Base-by-base conservation (phyloP, 306 rosid genomes). In the Hylodesmum podocarpum region DNA sequence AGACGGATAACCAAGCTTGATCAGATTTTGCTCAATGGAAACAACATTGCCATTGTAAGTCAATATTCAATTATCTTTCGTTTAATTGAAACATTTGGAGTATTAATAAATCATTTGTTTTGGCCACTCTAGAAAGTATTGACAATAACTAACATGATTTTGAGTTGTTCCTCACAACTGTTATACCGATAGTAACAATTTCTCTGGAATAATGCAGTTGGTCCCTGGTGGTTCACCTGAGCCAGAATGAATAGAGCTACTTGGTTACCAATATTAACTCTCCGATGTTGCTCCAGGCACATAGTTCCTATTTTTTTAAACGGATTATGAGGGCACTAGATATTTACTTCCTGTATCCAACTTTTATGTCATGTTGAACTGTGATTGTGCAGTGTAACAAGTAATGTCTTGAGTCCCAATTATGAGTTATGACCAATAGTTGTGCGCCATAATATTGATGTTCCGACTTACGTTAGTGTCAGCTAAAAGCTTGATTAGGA, bases 1-100 rank as follows among this genome's bases (percentile, higher is more conserved):
- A 92, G 96, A 80, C 86, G 97, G 81, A 92, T 95, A 83, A 95
- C 99, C 66, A 95, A 95, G 86, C 93, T 95, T 71, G 99, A 95
- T 70, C 99, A 95, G 88, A 95, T 95, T 80, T 84, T 95, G 78
- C 96, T 95, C 53, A 92, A 92, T 21, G 97, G 98, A 76, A 95
- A 95, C 96, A 92, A 95, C 85, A 95, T 92, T 88, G 97, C 99
- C n/a, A 92, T 95, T 87, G 99, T 95, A 87, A 95, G 97, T 89
- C 18, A 80, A 90, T 93, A 78, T 47, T 49, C 55, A 19, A 22
- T 72, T 69, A 12, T 21, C 78, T 74, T 61, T 33, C 13, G 13
- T 51, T 61, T 62, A 7, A 40, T 27, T 61, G 15, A 15, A 36
- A 13, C 78, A 16, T n/a, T 3, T 51, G 16, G 39, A 36, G 27